Base-by-base conservation (phyloP, 2,329 filamentous ascomycete genomes). In the Fusarium sambucinum region DNA sequence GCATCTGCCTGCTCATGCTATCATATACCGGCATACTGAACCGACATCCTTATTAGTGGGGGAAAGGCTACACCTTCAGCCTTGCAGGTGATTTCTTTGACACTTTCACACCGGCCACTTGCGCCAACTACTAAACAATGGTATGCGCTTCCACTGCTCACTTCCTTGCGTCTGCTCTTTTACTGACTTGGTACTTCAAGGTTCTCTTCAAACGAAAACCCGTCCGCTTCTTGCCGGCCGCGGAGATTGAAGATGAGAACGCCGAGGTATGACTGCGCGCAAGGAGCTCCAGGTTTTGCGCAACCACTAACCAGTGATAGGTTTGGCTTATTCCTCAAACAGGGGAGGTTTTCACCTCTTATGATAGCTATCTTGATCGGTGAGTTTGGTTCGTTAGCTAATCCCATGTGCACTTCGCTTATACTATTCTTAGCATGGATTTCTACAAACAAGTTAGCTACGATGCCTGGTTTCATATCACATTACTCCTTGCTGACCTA, bases 131-230 rank as follows among this genome's bases (percentile, higher is more conserved):
- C 41, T 67, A 59, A 44, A 69, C 45, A 45, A 74, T 74, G 72
- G 72, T 74, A 72, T 55, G 52, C 44, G 38, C 53, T 55, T 47
- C 32, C 40, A 29, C 16, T 27, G 25, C 25, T 46, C 50, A 11
- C 13, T 21, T 19, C 46, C 21, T 45, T 12, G 44, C 11, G 23
- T n/a, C 48, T 55, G 41, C 41, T 27, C 58, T 59, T 58, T 61
- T 30, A 42, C 67, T 67, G 32, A 68, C 51, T 35, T 25, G 21
- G 12, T 37, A 32, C 57, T 27, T 46, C 32, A 60, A 98, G 95
- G 95, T 99, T 73, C 87, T 97, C 69, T 97, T 92, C 81, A 98
- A 98, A 84, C 89, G 96, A 75, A 98, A 98, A 82, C 94, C 94
- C 59, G 94, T 98, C 76, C 90, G 92, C 81, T 92, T 93, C 77